Evolutionary conservation across 1,139 yeast genomes (phyloP), one percentile per base, ranked within the genome.

Genomic region (Suhomyces atakaporum): DNA sequence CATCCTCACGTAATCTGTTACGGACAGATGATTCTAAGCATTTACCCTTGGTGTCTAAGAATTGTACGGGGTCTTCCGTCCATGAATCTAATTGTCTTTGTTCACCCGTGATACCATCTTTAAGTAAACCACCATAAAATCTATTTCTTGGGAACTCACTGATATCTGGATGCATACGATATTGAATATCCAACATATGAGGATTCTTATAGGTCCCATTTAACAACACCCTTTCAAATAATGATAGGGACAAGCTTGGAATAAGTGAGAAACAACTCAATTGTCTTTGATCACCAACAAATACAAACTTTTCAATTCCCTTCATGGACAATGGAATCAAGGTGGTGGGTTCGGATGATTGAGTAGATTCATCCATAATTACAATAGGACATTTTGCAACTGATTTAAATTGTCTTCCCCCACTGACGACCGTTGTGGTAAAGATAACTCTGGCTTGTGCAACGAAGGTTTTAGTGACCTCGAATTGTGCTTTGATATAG

Each of bases 211-310:
- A 80, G 1, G 83, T 66, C 2, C 79, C 81, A 54, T 79, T 79
- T 25, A 66, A 55, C 29, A 79, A 53, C 0, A 79, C 75, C 50
- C 84, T 66, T 59, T 79, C 85, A 51, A 79, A 79, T 38, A 79
- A 55, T 1, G 84, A 78, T 47, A 77, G 60, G 20, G 81, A 77
- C 44, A 79, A 62, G 45, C 71, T 77, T 38, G 80, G 83, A 20
- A 82, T 77, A 51, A 79, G 79, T 3, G 86, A 77, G 54, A 81
- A 82, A 45, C 85, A 78, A 52, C 80, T 75, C 54, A 77, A 60
- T 50, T 77, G 83, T 37, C 73, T 74, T 44, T 82, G 86, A 58
- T 82, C 89, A 42, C 89, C 90, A 29, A 82, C 89, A 56, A 82
- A 78, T 3, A 82, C 79, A 53, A 82, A 78, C 45, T 77, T 81